Conservation (phyloP, 495 filamentous ascomycete species). For the Lentithecium fluviatile region DNA sequence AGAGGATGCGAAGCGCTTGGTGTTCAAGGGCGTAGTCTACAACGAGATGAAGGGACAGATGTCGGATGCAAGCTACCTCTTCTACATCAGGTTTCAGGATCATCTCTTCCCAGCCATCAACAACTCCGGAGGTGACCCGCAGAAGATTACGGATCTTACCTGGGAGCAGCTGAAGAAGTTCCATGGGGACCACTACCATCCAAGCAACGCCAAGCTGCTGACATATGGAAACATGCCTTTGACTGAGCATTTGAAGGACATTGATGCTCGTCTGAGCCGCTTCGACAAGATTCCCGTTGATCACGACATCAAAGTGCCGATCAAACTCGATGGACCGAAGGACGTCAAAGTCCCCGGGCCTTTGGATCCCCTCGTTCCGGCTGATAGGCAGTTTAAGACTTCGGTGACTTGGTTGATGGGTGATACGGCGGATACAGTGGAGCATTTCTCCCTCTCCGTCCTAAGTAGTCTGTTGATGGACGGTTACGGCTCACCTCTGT, state of each 20-base stretch:
- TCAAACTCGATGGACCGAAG: constrained; percentile 67
- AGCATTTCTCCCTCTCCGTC: constrained; percentile 80
- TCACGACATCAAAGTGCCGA: constrained; percentile 69
- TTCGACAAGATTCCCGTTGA: constrained; percentile 72
- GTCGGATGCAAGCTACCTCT: constrained; percentile 94
- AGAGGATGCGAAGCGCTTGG: constrained; percentile 58
- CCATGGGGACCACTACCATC: constrained; percentile 89
- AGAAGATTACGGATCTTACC: constrained; percentile 92
- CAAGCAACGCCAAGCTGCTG: constrained; percentile 90
- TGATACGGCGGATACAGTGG: constrained; percentile 73
- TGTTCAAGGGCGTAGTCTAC: constrained; percentile 98
- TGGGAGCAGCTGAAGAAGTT: constrained; percentile 82
- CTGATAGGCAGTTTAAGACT: constrained; percentile 86
- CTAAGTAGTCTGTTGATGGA: constrained; percentile 80
- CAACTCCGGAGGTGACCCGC: constrained; percentile 93
- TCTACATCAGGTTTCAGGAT: constrained; percentile 90
- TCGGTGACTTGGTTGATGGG: constrained; percentile 91
- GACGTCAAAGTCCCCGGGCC: constrained; percentile 74
- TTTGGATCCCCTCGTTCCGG: constrained; percentile 80
- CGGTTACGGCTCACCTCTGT: constrained; percentile 93
- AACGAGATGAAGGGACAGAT: constrained; percentile 99
- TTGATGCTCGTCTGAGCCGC: constrained; percentile 65
- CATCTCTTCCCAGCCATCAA: constrained; percentile 90
- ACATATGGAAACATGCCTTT: constrained; percentile 95
- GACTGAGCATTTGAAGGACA: constrained; percentile 70